Base-by-base conservation (phyloP, 495 filamentous ascomycete species). In the Aspergillus wentii region DNA sequence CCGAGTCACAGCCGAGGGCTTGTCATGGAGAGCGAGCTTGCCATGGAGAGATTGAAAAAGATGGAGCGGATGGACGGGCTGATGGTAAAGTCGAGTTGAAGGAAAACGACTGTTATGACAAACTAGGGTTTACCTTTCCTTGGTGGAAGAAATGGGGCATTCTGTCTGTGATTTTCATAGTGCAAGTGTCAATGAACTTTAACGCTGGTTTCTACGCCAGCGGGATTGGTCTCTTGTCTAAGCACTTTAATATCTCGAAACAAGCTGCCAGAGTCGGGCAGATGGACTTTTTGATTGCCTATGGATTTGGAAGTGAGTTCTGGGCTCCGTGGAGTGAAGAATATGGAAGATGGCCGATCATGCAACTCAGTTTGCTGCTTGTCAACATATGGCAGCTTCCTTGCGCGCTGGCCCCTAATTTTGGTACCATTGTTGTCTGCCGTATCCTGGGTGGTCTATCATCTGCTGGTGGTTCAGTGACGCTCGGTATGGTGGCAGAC, bases 271-370 rank as follows among this genome's bases (percentile, higher is more conserved):
- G 75, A 4, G 67, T 60, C 30, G 73, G 73, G 52, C 66, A 63
- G 13, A 74, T 76, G 71, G 70, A 72, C 17, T 82, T 81, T 56
- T 58, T 83, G 11, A 64, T 82, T 32, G 45, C 73, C 0, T 83
- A 82, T 44, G 77, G 75, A 3, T 80, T 83, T 44, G 79, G 77
- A 15, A 80, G 79, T 58, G 79, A 83, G 46, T 62, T 83, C 0
- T 82, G 79, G 79, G 78, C 79, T 0, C 78, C 79, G 0, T 83
- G 78, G 78, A 76, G 71, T 43, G 79, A 83, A 37, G 78, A 82
- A 35, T 52, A 75, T 33, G 78, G 78, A 8, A 71, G 78, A 9
- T 72, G 69, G 51, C 69, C 68, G 0, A 70, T 80, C 25, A 56
- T 79, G 16, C 78, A 82, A 48, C 30, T 59, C 0, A 74, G 67